Conservation (phyloP, 805 yeast genomes). For the Ogataea corticis region DNA sequence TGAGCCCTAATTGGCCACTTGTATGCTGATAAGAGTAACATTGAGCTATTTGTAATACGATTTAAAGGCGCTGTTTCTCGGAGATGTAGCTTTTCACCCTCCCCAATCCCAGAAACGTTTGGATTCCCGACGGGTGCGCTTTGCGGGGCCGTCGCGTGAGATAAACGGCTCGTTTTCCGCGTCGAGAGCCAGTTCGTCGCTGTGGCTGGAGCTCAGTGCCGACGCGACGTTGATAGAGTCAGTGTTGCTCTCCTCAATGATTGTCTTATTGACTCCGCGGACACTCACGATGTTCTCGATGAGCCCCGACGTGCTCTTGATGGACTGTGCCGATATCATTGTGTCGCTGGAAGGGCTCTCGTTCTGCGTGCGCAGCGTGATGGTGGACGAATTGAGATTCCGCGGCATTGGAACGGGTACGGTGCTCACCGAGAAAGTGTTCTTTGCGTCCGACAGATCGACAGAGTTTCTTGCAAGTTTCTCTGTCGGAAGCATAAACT, state of each 20-base stretch:
- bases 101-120: conserved; percentile 29
- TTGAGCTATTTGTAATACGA: too few species aligned
- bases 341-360: conserved; percentile 12
- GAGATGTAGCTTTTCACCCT: not conserved
- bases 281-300: conserved; percentile 81
- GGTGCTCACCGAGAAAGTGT: conserved; percentile 6
- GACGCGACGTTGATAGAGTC: conserved; percentile 17
- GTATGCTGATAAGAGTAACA: too few species aligned
- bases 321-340: conserved; percentile 11
- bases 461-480: conserved; percentile 20
- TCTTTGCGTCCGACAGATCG: conserved; percentile 26
- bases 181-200: conserved; percentile 4
- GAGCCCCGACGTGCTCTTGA: conserved; percentile 55
- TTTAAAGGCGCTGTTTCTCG: too few species aligned
- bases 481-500: conserved; percentile 22
- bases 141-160: conserved; percentile 1
- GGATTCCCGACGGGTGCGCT: conserved; percentile 21
- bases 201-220: conserved; percentile 17
- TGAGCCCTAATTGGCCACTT: too few species aligned
- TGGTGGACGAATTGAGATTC: not conserved
- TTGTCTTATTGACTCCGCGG: conserved; percentile 82
- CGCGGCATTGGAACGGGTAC: not conserved
- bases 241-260: conserved; percentile 62
- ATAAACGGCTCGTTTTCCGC: conserved; percentile 10
- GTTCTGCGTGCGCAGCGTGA: not conserved